phyloP scores from a whole-genome alignment of 148 eudicot species.

The Dianthus caryophyllus region DNA sequence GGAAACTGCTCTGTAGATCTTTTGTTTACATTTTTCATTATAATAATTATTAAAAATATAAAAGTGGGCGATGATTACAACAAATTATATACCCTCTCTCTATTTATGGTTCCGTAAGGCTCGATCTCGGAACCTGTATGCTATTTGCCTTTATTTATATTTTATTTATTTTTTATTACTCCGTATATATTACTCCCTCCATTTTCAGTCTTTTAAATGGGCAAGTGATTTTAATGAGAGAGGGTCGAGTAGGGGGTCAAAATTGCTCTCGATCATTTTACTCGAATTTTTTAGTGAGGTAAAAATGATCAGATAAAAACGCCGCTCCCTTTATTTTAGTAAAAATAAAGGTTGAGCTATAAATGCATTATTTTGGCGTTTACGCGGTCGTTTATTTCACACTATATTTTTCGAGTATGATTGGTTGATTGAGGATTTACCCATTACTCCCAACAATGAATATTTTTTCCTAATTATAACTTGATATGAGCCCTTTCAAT shows the following conservation, averaged over 20 bases:
- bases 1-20: no score
- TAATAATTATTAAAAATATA: no score
- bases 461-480: conserved; percentile 24
- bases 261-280: conserved; percentile 13
- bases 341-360: conserved; percentile 17
- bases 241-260: conserved; percentile 30
- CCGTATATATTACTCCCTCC: no score
- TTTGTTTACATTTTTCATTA: no score
- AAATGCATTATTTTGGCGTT: conserved; percentile 18
- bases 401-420: background rate
- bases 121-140: no score
- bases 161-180: background rate
- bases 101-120: no score
- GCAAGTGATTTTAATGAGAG: conserved; percentile 37
- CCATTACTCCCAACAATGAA: conserved; percentile 17
- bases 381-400: background rate
- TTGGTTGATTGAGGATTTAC: conserved; percentile 15
- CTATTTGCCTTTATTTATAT: no score
- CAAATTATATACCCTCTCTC: no score
- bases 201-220: no score
- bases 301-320: conserved; percentile 9
- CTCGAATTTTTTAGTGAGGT: background rate
- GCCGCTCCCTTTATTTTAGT: conserved; percentile 25
- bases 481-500: conserved; percentile 32
- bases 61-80: no score